Conservation (phyloP, 257 asterid species). For the Nemophila menziesii region DNA sequence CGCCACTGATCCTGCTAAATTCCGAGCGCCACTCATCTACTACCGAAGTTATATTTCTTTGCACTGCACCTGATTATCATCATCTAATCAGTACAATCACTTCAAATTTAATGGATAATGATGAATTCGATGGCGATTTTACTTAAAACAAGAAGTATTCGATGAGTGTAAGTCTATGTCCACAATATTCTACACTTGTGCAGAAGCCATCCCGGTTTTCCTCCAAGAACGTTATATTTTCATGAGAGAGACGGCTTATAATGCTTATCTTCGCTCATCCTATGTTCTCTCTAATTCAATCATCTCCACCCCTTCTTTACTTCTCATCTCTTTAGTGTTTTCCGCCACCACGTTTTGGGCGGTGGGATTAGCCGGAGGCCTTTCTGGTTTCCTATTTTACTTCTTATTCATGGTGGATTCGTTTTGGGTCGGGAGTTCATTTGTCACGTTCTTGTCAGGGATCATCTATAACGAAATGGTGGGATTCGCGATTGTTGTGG, state of each 20-base stretch:
- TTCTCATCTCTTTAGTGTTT: slow-evolving; percentile 20
- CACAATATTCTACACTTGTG: slow-evolving; percentile 39
- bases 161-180: too few relatives aligned
- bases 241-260: slow-evolving; percentile 43
- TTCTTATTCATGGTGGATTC: slow-evolving; percentile 24
- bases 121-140: too few relatives aligned
- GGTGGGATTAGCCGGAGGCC: slow-evolving; percentile 30
- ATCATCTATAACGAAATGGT: slow-evolving; percentile 25
- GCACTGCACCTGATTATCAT: too few relatives aligned
- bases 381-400: slow-evolving; percentile 26
- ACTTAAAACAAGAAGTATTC: too few relatives aligned
- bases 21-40: too few relatives aligned
- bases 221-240: slow-evolving; percentile 33
- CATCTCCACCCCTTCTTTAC: slow-evolving; percentile 24
- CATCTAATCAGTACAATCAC: too few relatives aligned
- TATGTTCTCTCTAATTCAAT: slow-evolving; percentile 34
- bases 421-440: slow-evolving; percentile 35
- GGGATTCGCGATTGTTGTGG: slow-evolving; percentile 29
- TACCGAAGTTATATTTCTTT: too few relatives aligned
- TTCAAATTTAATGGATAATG: too few relatives aligned
- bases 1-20: too few relatives aligned
- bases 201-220: slow-evolving; percentile 44
- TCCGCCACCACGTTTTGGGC: slow-evolving; percentile 25
- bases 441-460: slow-evolving; percentile 37
- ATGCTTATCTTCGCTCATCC: slow-evolving; percentile 40